These are phyloP conservation scores for Wallacemonas sp. DNA, from an alignment of 208 protist genomes.

Conservation along the genomic window DNA sequence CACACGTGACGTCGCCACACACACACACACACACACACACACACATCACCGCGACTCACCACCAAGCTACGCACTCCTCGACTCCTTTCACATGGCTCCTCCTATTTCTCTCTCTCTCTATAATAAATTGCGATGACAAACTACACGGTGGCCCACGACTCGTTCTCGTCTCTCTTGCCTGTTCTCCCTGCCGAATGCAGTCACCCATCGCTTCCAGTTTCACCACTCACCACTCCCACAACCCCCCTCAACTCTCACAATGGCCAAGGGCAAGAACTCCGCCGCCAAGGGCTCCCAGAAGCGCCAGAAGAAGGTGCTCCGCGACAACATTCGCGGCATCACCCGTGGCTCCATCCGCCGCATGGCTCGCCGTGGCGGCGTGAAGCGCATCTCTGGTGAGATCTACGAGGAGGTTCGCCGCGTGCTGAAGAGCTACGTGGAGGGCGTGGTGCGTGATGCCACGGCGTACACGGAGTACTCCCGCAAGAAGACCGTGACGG, in stretches of 20 bases:
- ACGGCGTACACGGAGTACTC: constrained; percentile 68
- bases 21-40: no score
- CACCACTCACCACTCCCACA: not conserved
- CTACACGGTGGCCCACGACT: not conserved
- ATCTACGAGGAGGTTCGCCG: constrained; percentile 68
- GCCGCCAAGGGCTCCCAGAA: constrained; percentile 42
- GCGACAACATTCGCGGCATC: constrained; percentile 53
- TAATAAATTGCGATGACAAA: not conserved
- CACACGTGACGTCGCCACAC: no score
- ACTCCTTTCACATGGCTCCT: no score
- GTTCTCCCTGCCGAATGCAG: no score
- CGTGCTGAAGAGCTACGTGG: constrained; percentile 53
- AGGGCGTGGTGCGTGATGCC: constrained; percentile 62
- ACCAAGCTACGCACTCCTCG: no score
- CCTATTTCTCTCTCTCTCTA: not conserved
- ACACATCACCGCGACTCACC: no score
- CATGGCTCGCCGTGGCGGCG: constrained; percentile 70
- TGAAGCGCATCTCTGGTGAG: constrained; percentile 62
- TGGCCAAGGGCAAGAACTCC: constrained; percentile 82
- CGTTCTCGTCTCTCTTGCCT: no score
- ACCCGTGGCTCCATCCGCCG: constrained; percentile 54
- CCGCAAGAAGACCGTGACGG: constrained; percentile 66
- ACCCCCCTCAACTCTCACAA: constrained; percentile 13
- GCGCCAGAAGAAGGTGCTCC: constrained; percentile 52
- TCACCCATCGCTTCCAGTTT: no score